Conservation (phyloP, 257 asterid genomes). For the Salvia miltiorrhiza region DNA sequence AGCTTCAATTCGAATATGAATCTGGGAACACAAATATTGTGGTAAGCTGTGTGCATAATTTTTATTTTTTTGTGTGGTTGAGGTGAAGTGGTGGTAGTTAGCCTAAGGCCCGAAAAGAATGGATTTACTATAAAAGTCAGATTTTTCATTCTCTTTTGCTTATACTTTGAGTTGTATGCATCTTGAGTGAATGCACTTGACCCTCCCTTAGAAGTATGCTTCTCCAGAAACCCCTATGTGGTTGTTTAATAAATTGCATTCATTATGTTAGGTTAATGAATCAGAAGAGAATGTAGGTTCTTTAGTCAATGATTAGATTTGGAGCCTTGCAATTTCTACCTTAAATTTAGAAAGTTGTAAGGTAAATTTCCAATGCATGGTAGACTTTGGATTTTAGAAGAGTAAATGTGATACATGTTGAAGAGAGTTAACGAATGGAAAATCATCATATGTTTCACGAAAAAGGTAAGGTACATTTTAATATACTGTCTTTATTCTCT, state of each 20-base stretch:
- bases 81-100: constrained; percentile 4
- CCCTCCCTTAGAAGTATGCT: not conserved
- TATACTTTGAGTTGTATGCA: not conserved
- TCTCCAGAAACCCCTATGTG: not conserved
- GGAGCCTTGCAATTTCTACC: not conserved
- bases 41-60: constrained; percentile 41
- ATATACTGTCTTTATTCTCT: not conserved
- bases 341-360: not conserved
- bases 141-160: not conserved
- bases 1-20: constrained; percentile 95
- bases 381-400: not conserved
- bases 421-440: not conserved
- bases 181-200: not conserved
- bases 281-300: not conserved
- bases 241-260: not conserved
- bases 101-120: not conserved
- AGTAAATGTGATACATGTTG: not conserved
- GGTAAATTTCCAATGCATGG: constrained; percentile 5
- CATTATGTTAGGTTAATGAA: constrained; percentile 4
- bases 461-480: constrained; percentile 1
- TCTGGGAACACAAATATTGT: constrained; percentile 84
- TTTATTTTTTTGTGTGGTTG: constrained; percentile 11
- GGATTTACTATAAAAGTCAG: not conserved
- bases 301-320: not conserved
- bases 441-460: not conserved